Evolutionary conservation across 2,329 filamentous ascomycete species (phyloP), one percentile per base, ranked within the genome.

Genomic region (Aspergillus sp.): DNA sequence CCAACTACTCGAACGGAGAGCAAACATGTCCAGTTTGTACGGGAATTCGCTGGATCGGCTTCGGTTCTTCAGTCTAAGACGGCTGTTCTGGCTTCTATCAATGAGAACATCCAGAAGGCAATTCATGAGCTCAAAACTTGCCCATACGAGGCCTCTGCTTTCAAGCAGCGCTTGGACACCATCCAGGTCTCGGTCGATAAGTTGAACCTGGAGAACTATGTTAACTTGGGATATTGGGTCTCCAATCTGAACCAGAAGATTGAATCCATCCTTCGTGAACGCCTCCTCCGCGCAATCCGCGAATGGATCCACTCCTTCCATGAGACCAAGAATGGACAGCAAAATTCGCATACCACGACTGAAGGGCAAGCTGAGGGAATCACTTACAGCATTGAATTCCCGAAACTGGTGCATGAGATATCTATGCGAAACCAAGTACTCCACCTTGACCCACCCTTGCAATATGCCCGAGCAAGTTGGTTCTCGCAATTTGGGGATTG

Each of bases 341-440:
- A 60, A 14, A 47, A 43, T 55, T 60, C 53, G 65, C 69, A 64
- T 45, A 53, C 55, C 30, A 50, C 51, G 24, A 53, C 56, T 16
- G 60, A 60, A 22, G 11, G 11, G 33, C 69, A 73, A 22, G 24
- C 56, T 1, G 71, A 74, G 45, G 53, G 58, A 2, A 57, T 59
- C 20, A 58, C 59, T 6, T 72, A 73, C 56, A 65, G 61, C 17
- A 72, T 76, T 30, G 65, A 73, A 43, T 77, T 78, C 55, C 68
- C 73, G 5, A 66, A 66, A 30, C 81, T 95, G 20, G 81, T 94
- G 14, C 90, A 96, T 61, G 94, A 99, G 69, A 87, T 99, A 50
- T 94, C 90, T 5, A 99, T 99, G 90, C 89, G 90, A 30, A 97
- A 97, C 64, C 94, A 99, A 71, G 88, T 96, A 60, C 96, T 99